Conservation (phyloP, 768 basidiomycete genomes). For the Hygrophorus russula region DNA sequence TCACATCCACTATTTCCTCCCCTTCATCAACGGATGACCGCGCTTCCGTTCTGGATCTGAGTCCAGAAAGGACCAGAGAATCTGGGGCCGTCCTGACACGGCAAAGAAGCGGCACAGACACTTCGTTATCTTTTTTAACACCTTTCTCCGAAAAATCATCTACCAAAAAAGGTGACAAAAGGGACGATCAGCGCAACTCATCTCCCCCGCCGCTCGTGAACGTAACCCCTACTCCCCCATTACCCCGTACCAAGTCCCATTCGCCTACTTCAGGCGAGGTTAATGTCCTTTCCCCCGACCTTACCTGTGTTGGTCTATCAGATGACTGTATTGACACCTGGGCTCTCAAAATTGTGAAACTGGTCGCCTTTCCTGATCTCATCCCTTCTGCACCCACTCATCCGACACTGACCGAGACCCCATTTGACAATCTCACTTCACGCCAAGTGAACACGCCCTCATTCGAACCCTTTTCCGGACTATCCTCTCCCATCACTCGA, state of each 20-base stretch:
- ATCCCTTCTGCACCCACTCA: conserved; percentile 23
- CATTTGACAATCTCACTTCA: background rate
- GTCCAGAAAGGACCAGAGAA: too few relatives aligned
- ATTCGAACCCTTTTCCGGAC: conserved; percentile 3
- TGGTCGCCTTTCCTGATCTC: conserved; percentile 67
- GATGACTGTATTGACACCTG: conserved; percentile 60
- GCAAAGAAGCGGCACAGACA: conserved; percentile 27
- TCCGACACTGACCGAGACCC: conserved; percentile 4
- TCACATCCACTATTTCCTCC: conserved; percentile 15
- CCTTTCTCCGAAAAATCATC: conserved; percentile 3
- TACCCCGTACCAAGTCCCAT: conserved; percentile 28
- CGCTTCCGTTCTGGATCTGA: conserved; percentile 14
- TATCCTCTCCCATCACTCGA: conserved; percentile 3
- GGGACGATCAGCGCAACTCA: background rate
- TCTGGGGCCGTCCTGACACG: conserved; percentile 37
- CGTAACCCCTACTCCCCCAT: background rate
- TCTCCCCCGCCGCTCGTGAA: background rate
- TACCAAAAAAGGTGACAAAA: background rate
- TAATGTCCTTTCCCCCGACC: conserved; percentile 51
- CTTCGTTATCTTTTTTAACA: conserved; percentile 11
- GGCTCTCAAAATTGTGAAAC: conserved; percentile 68
- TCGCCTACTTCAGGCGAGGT: conserved; percentile 53
- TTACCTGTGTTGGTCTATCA: conserved; percentile 66
- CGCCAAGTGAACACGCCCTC: conserved; percentile 1
- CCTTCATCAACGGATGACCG: conserved; percentile 9